Conservation (phyloP, 2,329 filamentous ascomycete genomes). For the Biscogniauxia mediterranea region DNA sequence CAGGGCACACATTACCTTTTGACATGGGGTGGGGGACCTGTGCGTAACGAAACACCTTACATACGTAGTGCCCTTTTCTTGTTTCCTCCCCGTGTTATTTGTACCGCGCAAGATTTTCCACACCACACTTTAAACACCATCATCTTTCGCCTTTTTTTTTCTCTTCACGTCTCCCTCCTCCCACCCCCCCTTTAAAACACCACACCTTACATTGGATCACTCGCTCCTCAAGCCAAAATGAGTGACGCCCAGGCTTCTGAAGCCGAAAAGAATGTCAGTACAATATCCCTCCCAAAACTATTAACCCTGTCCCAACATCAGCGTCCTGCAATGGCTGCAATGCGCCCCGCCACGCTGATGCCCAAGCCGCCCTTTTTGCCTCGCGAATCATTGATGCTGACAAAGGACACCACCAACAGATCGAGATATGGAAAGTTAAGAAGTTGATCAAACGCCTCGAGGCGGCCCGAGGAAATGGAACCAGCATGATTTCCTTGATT, state of each 20-base stretch:
- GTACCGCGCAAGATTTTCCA: conserved; percentile 22
- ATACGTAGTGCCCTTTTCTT: conserved; percentile 6
- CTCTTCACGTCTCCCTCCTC: conserved; percentile 3
- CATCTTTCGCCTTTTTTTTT: conserved; percentile 13
- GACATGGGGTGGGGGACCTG: not conserved
- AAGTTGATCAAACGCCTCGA: conserved; percentile 99
- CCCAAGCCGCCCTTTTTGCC: conserved; percentile 23
- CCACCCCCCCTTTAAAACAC: conserved; percentile 15
- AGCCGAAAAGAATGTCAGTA: conserved; percentile 88
- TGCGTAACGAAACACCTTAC: not conserved
- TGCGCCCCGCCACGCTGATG: conserved; percentile 12
- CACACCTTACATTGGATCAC: conserved; percentile 20
- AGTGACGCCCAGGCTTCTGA: conserved; percentile 84
- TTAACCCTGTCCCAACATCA: too few relatives aligned
- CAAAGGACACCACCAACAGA: conserved; percentile 41
- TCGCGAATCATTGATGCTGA: conserved; percentile 14
- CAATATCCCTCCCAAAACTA: not conserved
- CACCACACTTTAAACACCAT: conserved; percentile 20
- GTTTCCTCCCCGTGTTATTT: not conserved
- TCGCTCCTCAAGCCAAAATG: conserved; percentile 58
- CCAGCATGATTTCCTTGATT: conserved; percentile 98
- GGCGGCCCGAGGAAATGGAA: conserved; percentile 95
- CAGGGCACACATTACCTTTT: not conserved
- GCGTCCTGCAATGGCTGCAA: not conserved
- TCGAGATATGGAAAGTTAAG: conserved; percentile 95